Conservation (phyloP, 768 basidiomycete genomes). For the Mycena vulgaris region DNA sequence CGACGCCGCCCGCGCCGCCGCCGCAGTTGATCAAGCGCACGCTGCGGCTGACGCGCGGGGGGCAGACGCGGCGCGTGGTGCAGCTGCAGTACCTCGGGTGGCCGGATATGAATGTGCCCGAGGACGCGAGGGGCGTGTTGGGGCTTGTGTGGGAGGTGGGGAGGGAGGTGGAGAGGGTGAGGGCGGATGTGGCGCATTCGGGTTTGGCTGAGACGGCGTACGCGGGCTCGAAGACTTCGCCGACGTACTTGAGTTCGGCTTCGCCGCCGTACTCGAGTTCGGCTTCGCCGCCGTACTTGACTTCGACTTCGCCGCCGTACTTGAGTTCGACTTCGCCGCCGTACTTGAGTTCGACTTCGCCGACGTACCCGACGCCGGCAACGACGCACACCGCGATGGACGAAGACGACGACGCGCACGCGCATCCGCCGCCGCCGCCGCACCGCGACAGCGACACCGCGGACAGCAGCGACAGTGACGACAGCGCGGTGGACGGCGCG, state of each 20-base stretch:
- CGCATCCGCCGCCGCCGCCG: background rate
- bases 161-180: conserved; percentile 54
- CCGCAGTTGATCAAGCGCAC: conserved; percentile 67
- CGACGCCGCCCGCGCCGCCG: conserved; percentile 4
- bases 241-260: too few relatives aligned
- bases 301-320: too few relatives aligned
- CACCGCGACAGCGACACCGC: background rate
- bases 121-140: conserved; percentile 82
- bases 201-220: too few relatives aligned
- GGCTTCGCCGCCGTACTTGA: too few relatives aligned
- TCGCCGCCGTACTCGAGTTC: too few relatives aligned
- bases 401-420: background rate
- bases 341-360: too few relatives aligned
- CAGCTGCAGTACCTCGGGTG: conserved; percentile 96
- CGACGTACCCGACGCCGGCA: too few relatives aligned
- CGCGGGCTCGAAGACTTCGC: too few relatives aligned
- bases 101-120: conserved; percentile 97
- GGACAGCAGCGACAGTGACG: conserved; percentile 25
- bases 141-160: conserved; percentile 83
- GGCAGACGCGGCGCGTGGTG: conserved; percentile 76
- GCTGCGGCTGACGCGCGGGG: conserved; percentile 77
- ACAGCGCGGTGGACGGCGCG: conserved; percentile 63
- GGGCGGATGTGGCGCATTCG: conserved; percentile 14
- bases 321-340: too few relatives aligned
- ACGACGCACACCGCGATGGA: background rate